These are phyloP conservation scores for Ustulina deusta DNA, from an alignment of 2,329 filamentous ascomycete species.

Conservation along the genomic window DNA sequence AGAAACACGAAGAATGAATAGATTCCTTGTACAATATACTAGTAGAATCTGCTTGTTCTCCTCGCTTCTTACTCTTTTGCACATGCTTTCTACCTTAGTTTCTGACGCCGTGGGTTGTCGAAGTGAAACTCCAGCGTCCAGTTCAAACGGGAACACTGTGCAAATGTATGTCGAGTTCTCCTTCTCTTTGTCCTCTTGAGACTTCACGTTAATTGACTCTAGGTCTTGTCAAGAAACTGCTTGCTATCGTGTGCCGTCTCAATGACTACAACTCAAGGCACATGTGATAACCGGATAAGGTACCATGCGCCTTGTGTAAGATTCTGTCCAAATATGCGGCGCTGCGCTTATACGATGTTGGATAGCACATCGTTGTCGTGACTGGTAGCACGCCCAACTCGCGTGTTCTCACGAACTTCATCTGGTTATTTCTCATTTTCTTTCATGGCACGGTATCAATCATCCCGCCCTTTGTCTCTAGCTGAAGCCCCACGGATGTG, in stretches of 20 bases:
- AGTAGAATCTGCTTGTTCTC: constrained; percentile 13
- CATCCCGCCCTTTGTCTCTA: constrained; percentile 49
- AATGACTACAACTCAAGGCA: neutral
- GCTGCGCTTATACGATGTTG: constrained; percentile 13
- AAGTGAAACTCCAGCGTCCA: neutral
- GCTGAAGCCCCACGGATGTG: constrained; percentile 46
- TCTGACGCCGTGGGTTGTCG: neutral
- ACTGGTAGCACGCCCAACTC: constrained; percentile 2
- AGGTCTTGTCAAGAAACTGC: neutral
- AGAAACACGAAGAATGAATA: neutral
- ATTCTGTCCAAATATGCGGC: constrained; percentile 3
- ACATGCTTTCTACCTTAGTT: neutral
- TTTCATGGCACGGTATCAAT: constrained; percentile 38
- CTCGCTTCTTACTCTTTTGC: neutral
- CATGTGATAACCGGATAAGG: neutral
- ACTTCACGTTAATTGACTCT: neutral
- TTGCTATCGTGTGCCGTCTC: neutral
- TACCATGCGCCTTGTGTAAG: neutral
- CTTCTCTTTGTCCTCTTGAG: neutral
- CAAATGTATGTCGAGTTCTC: neutral
- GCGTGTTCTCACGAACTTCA: constrained; percentile 1
- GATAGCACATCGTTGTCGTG: constrained; percentile 2
- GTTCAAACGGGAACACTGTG: neutral
- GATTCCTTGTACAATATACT: neutral
- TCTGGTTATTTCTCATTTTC: neutral